Conservation (phyloP, 306 rosid genomes). For the Castanospermum australe region DNA sequence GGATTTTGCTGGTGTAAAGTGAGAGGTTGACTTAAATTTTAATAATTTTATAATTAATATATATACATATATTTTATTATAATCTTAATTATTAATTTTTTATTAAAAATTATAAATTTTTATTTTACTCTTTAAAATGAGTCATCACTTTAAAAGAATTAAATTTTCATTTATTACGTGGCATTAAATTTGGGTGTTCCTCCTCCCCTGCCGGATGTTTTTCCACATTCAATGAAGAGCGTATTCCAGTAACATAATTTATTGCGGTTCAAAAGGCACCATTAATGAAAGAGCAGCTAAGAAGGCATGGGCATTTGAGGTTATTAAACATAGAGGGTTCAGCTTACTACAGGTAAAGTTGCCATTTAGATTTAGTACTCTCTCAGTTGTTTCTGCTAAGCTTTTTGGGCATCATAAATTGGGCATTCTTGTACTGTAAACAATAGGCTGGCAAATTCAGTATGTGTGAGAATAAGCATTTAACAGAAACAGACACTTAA, state of each 20-base stretch:
- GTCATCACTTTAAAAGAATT: too few relatives aligned
- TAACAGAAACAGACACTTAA: conserved; percentile 12
- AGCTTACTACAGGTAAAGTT: neutral
- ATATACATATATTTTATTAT: too few relatives aligned
- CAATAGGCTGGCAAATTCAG: neutral
- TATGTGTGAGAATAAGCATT: conserved; percentile 9
- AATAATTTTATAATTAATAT: too few relatives aligned
- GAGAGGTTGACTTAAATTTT: too few relatives aligned
- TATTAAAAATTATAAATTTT: too few relatives aligned
- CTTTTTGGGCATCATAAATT: neutral
- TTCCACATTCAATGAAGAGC: neutral
- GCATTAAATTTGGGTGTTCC: conserved; percentile 23
- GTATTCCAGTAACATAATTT: neutral
- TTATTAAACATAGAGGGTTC: too few relatives aligned
- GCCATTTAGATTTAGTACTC: neutral
- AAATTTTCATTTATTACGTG: neutral
- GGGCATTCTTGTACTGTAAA: neutral
- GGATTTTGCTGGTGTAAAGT: too few relatives aligned
- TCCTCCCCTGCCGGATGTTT: neutral
- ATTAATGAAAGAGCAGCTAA: neutral
- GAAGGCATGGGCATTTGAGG: neutral
- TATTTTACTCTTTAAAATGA: too few relatives aligned
- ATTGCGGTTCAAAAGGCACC: neutral
- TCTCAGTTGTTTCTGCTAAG: neutral
- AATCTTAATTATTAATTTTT: too few relatives aligned